These are phyloP conservation scores for Nyctanthes arbortristis DNA, from an alignment of 257 asterid species.

Conservation along the genomic window DNA sequence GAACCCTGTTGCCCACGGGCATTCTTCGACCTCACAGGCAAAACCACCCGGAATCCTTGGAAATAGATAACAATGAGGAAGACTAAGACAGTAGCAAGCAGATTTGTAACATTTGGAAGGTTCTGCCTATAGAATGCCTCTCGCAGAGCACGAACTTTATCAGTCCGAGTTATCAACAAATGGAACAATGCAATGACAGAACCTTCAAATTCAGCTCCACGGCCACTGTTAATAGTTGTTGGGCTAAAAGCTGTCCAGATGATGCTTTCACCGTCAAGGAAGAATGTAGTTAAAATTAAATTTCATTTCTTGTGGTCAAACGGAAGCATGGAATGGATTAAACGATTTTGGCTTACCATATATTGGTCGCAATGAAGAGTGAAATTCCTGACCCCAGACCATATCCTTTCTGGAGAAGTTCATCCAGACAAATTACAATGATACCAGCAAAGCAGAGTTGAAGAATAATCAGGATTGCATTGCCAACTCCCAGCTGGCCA, in stretches of 20 bases:
- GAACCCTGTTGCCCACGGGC: constrained; percentile 48
- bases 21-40: constrained; percentile 43
- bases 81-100: constrained; percentile 40
- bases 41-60: constrained; percentile 44
- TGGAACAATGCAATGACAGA: constrained; percentile 41
- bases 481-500: constrained; percentile 40
- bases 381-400: constrained; percentile 43
- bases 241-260: constrained; percentile 44
- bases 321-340: neutral
- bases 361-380: constrained; percentile 41
- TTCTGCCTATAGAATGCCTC: constrained; percentile 44
- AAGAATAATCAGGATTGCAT: constrained; percentile 38
- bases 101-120: constrained; percentile 39
- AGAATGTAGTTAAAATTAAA: neutral
- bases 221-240: constrained; percentile 40
- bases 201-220: constrained; percentile 45
- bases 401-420: constrained; percentile 42
- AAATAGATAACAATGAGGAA: constrained; percentile 39
- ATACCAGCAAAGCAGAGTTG: constrained; percentile 41
- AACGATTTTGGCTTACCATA: constrained; percentile 27
- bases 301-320: neutral
- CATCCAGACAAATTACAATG: constrained; percentile 40
- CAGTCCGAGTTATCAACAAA: constrained; percentile 39
- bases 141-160: constrained; percentile 37
- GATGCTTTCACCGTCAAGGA: constrained; percentile 33